A percentile compares a stretch with the other conserved stretches of the same genome.
Evolutionary conservation across 257 asterid genomes (phyloP).

Genomic region (Solanum etuberosum): DNA sequence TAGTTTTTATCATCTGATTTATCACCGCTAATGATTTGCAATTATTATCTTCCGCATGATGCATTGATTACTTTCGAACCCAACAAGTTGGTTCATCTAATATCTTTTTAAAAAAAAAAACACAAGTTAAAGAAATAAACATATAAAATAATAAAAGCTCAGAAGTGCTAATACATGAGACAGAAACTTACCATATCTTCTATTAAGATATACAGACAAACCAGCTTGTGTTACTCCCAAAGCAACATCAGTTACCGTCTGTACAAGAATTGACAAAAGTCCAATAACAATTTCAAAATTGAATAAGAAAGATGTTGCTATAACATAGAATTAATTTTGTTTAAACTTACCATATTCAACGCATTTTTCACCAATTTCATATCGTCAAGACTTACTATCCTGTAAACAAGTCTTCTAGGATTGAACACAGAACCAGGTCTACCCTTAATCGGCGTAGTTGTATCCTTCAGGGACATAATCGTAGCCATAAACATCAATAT

Average conservation of each 20-base stretch:
- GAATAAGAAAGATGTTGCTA: no score
- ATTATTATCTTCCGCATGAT: no score
- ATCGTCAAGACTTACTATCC: slow-evolving; percentile 13
- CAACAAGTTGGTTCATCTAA: no score
- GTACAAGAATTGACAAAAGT: neutral
- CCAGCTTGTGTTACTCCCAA: slow-evolving; percentile 30
- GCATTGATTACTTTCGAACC: no score
- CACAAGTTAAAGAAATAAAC: no score
- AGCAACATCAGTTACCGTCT: slow-evolving; percentile 30
- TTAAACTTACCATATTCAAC: slow-evolving; percentile 3
- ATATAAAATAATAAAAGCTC: neutral
- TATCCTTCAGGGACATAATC: slow-evolving; percentile 15
- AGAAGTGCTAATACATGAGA: neutral
- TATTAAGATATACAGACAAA: slow-evolving; percentile 18
- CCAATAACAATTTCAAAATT: neutral
- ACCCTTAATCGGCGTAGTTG: slow-evolving; percentile 13
- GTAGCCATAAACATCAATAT: slow-evolving; percentile 18
- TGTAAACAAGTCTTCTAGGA: slow-evolving; percentile 7
- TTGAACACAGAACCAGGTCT: neutral
- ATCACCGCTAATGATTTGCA: no score
- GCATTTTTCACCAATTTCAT: slow-evolving; percentile 13
- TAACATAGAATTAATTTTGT: neutral
- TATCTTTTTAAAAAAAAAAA: no score
- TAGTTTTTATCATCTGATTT: no score
- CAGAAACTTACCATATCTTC: slow-evolving; percentile 20